These are phyloP conservation scores for Austroboletus niveus DNA, from an alignment of 1,284 basidiomycete species.

Conservation along the genomic window DNA sequence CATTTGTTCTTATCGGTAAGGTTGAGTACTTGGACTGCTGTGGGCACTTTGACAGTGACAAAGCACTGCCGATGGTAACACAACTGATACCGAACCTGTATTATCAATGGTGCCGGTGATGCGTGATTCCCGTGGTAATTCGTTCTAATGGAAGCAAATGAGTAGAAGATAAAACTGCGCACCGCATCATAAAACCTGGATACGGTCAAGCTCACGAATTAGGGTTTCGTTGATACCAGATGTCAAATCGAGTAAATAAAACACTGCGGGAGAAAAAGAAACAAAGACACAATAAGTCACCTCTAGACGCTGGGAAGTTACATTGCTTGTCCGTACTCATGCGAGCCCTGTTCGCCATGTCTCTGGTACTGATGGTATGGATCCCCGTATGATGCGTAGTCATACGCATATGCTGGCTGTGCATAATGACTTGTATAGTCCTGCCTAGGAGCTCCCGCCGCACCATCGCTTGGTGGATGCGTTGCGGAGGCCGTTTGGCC, in stretches of 20 bases:
- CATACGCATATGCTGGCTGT: constrained; percentile 26
- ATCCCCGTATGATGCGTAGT: constrained; percentile 32
- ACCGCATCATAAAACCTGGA: background rate
- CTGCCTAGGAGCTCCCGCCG: constrained; percentile 32
- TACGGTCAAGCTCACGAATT: background rate
- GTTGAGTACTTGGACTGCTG: too few species aligned
- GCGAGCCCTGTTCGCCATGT: constrained; percentile 26
- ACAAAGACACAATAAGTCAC: constrained; percentile 16
- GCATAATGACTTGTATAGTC: constrained; percentile 35
- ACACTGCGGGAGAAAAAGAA: constrained; percentile 18
- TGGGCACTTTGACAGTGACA: background rate
- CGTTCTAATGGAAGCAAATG: background rate
- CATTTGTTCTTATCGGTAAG: too few species aligned
- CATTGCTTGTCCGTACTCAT: constrained; percentile 35
- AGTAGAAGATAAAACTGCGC: background rate
- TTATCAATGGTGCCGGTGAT: background rate
- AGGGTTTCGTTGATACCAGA: constrained; percentile 2
- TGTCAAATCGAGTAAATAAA: constrained; percentile 32
- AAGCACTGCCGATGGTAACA: background rate
- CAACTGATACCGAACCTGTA: background rate
- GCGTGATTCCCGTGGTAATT: background rate
- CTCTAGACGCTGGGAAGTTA: constrained; percentile 20
- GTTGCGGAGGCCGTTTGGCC: constrained; percentile 38
- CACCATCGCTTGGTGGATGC: constrained; percentile 20
- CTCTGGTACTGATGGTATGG: constrained; percentile 30